These are phyloP conservation scores for Trichopus zeylanicus DNA, from an alignment of 116 monocot species.

Conservation along the genomic window DNA sequence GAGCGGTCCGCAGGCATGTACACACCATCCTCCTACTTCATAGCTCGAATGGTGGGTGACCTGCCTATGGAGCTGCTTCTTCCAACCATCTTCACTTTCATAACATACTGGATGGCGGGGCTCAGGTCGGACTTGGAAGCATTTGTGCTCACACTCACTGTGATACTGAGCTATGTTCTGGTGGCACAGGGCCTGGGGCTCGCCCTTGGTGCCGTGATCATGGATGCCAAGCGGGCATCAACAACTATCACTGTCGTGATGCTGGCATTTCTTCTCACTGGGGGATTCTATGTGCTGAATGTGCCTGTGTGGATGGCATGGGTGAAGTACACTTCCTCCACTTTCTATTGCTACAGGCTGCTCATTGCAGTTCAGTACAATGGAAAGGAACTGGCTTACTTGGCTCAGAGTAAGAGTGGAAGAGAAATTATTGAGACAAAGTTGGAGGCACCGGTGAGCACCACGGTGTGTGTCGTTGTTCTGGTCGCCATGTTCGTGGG, in stretches of 20 bases:
- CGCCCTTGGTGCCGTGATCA: conserved; percentile 53
- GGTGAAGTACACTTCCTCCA: conserved; percentile 78
- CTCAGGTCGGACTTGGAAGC: conserved; percentile 38
- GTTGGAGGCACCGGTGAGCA: conserved; percentile 17
- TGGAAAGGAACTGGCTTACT: conserved; percentile 3
- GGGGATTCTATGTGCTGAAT: conserved; percentile 72
- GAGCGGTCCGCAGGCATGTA: conserved; percentile 85
- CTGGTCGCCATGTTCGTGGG: conserved; percentile 56
- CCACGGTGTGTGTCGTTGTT: conserved; percentile 19
- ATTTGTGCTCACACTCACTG: conserved; percentile 53
- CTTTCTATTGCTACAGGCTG: conserved; percentile 67
- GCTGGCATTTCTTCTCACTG: conserved; percentile 70
- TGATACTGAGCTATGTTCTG: conserved; percentile 58
- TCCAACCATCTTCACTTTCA: conserved; percentile 43
- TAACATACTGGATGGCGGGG: conserved; percentile 82
- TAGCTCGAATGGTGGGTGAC: conserved; percentile 67
- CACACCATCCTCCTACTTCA: conserved; percentile 78
- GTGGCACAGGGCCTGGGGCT: conserved; percentile 73
- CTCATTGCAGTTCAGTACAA: conserved; percentile 47
- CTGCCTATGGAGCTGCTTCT: conserved; percentile 89
- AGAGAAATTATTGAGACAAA: neutral
- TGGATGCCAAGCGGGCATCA: conserved; percentile 77
- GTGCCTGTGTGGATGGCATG: conserved; percentile 55
- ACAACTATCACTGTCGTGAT: conserved; percentile 53
- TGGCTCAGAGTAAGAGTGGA: neutral